phyloP scores from a whole-genome alignment of 768 basidiomycete genomes.

The Naganishia randhawae region DNA sequence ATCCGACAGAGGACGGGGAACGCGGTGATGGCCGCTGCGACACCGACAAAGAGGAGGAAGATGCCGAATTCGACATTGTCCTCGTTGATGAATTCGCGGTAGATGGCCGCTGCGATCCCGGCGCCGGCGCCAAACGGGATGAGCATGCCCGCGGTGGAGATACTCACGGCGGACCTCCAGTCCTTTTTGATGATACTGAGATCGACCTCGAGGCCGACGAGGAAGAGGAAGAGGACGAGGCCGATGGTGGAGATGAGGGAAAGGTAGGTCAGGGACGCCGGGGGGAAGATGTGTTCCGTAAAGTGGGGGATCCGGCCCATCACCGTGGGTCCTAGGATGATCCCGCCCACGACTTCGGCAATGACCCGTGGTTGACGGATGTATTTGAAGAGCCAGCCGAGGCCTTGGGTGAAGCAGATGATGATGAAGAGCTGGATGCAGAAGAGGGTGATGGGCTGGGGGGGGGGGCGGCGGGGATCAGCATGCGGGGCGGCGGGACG shows the following conservation, averaged over 20 bases:
- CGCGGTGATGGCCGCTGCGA: conserved; percentile 65
- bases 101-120: conserved; percentile 68
- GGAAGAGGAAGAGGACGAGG: conserved; percentile 60
- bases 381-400: conserved; percentile 62
- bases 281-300: conserved; percentile 77
- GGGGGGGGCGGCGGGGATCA: conserved; percentile 1
- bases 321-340: conserved; percentile 71
- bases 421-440: conserved; percentile 64
- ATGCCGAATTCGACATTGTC: conserved; percentile 65
- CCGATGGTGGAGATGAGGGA: conserved; percentile 70
- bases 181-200: conserved; percentile 65
- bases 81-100: conserved; percentile 61
- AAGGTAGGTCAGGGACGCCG: conserved; percentile 61
- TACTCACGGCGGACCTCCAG: conserved; percentile 57
- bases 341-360: conserved; percentile 84
- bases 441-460: conserved; percentile 48
- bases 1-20: conserved; percentile 63
- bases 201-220: conserved; percentile 82
- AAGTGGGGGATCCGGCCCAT: conserved; percentile 78
- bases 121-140: conserved; percentile 79
- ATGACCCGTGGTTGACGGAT: conserved; percentile 90
- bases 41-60: conserved; percentile 80
- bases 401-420: conserved; percentile 69
- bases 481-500: no score
- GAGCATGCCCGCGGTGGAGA: conserved; percentile 66